Conservation (phyloP, 2,329 filamentous ascomycete genomes). For the Pseudocercospora pini-densiflorae region DNA sequence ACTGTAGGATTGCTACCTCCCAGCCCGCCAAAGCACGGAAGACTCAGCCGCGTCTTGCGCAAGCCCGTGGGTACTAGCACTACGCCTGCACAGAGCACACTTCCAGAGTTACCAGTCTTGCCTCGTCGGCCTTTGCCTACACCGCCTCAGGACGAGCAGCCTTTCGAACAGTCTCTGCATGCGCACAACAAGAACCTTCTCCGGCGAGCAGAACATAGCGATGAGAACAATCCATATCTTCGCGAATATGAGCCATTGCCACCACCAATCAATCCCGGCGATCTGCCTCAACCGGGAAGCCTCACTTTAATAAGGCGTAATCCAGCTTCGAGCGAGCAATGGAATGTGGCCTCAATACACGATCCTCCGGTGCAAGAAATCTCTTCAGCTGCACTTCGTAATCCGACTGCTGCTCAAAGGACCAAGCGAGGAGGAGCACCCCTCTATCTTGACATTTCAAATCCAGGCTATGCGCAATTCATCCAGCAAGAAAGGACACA, state of each 20-base stretch:
- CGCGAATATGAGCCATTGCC: constrained; percentile 22
- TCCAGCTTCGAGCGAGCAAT: constrained; percentile 53
- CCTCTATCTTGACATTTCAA: constrained; percentile 60
- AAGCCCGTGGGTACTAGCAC: constrained; percentile 29
- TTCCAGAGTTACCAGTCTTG: constrained; percentile 28
- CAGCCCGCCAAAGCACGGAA: constrained; percentile 16
- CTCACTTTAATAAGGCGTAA: constrained; percentile 58
- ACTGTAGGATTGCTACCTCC: constrained; percentile 3
- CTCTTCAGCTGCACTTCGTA: constrained; percentile 47
- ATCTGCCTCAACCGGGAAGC: constrained; percentile 26
- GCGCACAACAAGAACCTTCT: constrained; percentile 32
- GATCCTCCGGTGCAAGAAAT: constrained; percentile 51
- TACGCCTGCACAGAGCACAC: not conserved
- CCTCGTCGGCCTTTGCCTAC: constrained; percentile 33
- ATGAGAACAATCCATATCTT: constrained; percentile 33
- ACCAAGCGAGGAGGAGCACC: constrained; percentile 47
- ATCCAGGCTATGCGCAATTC: constrained; percentile 65
- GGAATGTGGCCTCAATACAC: constrained; percentile 56
- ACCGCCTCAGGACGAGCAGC: constrained; percentile 31
- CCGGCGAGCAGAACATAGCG: constrained; percentile 25
- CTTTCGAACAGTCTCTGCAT: constrained; percentile 28
- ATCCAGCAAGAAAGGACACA: constrained; percentile 39
- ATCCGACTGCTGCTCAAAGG: constrained; percentile 34
- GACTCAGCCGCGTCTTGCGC: constrained; percentile 25
- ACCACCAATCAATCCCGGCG: constrained; percentile 14